Evolutionary conservation across 805 yeast species (phyloP).

Genomic region (Suhomyces prunicola): DNA sequence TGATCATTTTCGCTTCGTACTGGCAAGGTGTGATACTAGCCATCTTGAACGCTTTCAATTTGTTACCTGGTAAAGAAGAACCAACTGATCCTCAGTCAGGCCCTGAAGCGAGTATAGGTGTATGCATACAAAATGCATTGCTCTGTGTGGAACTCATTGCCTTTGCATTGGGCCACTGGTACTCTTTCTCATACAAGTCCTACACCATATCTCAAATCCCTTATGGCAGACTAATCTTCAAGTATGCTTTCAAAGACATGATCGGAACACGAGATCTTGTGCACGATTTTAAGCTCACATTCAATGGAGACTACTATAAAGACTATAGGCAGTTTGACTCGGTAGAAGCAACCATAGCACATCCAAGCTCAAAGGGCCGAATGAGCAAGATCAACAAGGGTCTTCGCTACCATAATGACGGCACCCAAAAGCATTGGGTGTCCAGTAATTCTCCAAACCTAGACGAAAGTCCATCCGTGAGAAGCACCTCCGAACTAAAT

Average conservation of each 20-base stretch:
- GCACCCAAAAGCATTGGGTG: conserved; percentile 82
- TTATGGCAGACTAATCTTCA: conserved; percentile 60
- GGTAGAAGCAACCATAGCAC: conserved; percentile 64
- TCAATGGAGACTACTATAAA: conserved; percentile 64
- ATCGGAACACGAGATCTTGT: conserved; percentile 73
- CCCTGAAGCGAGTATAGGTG: conserved; percentile 41
- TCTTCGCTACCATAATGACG: conserved; percentile 72
- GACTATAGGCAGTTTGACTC: conserved; percentile 84
- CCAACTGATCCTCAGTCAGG: conserved; percentile 11
- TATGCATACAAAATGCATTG: conserved; percentile 70
- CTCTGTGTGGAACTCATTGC: conserved; percentile 80
- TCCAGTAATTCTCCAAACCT: conserved; percentile 11
- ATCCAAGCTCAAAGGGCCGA: conserved; percentile 61
- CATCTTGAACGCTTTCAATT: conserved; percentile 47
- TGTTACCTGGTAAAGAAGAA: conserved; percentile 30
- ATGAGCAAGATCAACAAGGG: conserved; percentile 79
- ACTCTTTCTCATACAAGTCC: conserved; percentile 75
- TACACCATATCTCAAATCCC: conserved; percentile 62
- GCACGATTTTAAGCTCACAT: conserved; percentile 72
- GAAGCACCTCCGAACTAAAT: conserved; percentile 26
- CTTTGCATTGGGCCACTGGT: conserved; percentile 86
- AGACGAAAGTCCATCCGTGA: conserved; percentile 12
- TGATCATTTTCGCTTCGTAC: conserved; percentile 94
- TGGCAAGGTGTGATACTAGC: conserved; percentile 84
- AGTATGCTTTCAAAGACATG: conserved; percentile 71